Evolutionary conservation across 139 green algal genomes (phyloP).

Genomic region (Pleodorina starrii): DNA sequence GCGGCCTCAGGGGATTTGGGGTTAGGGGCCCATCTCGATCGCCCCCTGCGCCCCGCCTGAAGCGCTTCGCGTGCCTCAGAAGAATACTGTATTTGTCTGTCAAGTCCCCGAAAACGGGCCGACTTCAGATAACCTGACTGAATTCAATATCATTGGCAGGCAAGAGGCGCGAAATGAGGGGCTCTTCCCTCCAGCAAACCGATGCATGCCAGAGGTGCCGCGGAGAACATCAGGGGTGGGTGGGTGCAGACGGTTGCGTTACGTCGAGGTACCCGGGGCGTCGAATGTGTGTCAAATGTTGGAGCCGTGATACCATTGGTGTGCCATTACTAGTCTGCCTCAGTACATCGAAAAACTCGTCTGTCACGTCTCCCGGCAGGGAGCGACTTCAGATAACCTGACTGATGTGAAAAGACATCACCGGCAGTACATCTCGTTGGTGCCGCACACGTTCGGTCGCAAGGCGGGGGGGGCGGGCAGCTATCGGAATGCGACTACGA

Average conservation of each 20-base stretch:
- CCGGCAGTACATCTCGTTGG: slow-evolving; percentile 1
- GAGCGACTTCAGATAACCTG: slow-evolving; percentile 35
- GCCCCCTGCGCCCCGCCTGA: neutral
- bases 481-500: neutral
- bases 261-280: neutral
- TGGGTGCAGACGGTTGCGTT: neutral
- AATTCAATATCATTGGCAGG: neutral
- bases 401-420: slow-evolving; percentile 25
- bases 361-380: neutral
- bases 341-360: neutral
- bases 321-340: too few relatives aligned
- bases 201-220: neutral
- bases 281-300: neutral
- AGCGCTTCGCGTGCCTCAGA: neutral
- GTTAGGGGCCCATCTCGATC: neutral
- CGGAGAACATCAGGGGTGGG: neutral
- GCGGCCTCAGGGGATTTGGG: neutral
- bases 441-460: too few relatives aligned
- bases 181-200: neutral
- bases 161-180: neutral
- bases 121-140: slow-evolving; percentile 37
- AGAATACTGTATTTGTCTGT: neutral
- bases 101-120: neutral
- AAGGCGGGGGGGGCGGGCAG: too few relatives aligned
- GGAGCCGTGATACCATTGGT: neutral